Evolutionary conservation across 257 asterid species (phyloP).

Genomic region (Coffea canephora): DNA sequence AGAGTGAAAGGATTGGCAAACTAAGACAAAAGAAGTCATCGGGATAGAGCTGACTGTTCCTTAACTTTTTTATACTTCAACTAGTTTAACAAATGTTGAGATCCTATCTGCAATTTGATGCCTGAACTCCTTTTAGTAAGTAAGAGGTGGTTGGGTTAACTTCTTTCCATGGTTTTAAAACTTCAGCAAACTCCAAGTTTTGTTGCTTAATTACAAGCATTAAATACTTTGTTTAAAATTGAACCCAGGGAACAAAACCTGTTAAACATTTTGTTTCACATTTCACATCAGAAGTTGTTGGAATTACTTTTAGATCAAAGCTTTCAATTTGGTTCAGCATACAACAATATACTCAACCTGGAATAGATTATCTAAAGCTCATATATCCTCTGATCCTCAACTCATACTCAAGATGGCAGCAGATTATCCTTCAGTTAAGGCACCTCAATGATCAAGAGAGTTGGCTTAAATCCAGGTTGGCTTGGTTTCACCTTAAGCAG

Average conservation of each 20-base stretch:
- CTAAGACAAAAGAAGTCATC: neutral
- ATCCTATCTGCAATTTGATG: neutral
- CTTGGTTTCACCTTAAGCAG: neutral
- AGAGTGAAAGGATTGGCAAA: neutral
- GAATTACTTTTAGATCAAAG: neutral
- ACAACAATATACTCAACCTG: neutral
- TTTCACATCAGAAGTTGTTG: neutral
- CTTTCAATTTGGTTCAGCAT: neutral
- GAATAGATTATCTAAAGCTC: too few relatives aligned
- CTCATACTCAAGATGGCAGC: neutral
- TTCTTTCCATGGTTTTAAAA: neutral
- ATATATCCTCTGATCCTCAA: neutral
- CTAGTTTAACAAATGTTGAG: neutral
- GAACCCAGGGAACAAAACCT: neutral
- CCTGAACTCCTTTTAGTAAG: neutral
- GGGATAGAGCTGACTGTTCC: neutral
- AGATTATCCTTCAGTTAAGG: neutral
- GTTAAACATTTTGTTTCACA: neutral
- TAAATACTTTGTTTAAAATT: neutral
- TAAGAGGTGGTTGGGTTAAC: neutral
- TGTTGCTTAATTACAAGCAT: neutral
- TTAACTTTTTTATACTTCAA: neutral
- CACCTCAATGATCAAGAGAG: neutral
- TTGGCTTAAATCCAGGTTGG: neutral
- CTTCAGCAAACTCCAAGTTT: neutral